Evolutionary conservation across 2,329 filamentous ascomycete genomes (phyloP).

Genomic region (Pseudocercospora cruenta): DNA sequence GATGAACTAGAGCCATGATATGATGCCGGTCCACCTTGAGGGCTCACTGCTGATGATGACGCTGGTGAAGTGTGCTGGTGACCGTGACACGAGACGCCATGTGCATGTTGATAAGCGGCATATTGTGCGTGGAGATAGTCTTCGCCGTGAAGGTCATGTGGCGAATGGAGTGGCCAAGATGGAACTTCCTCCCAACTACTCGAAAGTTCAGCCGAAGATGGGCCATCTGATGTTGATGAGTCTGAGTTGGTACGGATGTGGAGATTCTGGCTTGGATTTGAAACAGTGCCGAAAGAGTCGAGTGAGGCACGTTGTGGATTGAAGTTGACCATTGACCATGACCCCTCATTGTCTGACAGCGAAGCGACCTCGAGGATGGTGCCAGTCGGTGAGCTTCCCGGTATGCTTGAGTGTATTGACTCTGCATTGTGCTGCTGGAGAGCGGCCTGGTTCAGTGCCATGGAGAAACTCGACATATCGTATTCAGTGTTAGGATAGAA

Average conservation of each 20-base stretch:
- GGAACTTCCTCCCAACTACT: slow-evolving; percentile 80
- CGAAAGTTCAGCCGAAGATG: slow-evolving; percentile 63
- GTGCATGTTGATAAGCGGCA: slow-evolving; percentile 43
- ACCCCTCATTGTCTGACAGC: slow-evolving; percentile 75
- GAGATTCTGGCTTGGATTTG: slow-evolving; percentile 88
- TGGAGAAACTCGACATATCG: slow-evolving; percentile 58
- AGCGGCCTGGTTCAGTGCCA: slow-evolving; percentile 50
- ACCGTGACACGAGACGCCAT: slow-evolving; percentile 25
- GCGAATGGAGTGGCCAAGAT: slow-evolving; percentile 76
- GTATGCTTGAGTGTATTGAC: slow-evolving; percentile 43
- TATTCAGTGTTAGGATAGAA: slow-evolving; percentile 66
- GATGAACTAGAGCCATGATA: slow-evolving; percentile 37
- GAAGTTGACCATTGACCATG: slow-evolving; percentile 76
- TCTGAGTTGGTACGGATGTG: slow-evolving; percentile 87
- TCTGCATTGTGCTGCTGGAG: slow-evolving; percentile 46
- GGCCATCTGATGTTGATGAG: slow-evolving; percentile 72
- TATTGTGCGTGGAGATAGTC: slow-evolving; percentile 65
- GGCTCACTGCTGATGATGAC: slow-evolving; percentile 36
- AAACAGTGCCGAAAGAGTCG: slow-evolving; percentile 71
- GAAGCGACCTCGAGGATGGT: slow-evolving; percentile 86
- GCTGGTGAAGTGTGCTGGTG: slow-evolving; percentile 35
- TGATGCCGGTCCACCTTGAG: slow-evolving; percentile 26
- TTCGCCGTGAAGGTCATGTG: slow-evolving; percentile 68
- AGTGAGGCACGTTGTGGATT: slow-evolving; percentile 60
- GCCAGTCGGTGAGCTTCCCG: slow-evolving; percentile 71